Percentiles rank a stretch among this genome's conserved stretches.
phyloP scores from a whole-genome alignment of 2,329 filamentous ascomycete genomes.

The Pseudohalonectria lignicola region DNA sequence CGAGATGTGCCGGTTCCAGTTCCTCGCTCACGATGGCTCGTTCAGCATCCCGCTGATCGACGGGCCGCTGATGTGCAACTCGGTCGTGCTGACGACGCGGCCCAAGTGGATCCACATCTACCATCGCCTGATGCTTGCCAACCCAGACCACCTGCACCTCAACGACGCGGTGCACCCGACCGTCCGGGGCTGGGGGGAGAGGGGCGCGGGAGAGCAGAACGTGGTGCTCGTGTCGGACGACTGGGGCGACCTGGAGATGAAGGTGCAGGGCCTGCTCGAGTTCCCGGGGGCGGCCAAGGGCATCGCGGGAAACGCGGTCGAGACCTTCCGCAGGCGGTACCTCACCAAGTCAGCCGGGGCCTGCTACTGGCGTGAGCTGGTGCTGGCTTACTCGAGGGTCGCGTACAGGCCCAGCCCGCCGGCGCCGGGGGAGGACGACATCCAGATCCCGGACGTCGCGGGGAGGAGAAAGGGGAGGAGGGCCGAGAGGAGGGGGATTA shows the following conservation, averaged over 20 bases:
- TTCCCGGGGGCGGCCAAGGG: not conserved
- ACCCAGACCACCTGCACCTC: not conserved
- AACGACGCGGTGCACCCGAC: not conserved
- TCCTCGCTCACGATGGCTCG: not conserved
- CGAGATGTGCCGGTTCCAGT: not conserved
- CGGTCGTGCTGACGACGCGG: not conserved
- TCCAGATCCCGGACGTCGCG: not conserved
- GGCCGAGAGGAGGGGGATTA: not conserved
- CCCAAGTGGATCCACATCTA: not conserved
- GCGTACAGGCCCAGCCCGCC: not conserved
- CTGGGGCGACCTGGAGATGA: not conserved
- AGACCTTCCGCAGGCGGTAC: not conserved
- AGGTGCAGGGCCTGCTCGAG: not conserved
- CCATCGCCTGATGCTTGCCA: not conserved
- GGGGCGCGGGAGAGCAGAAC: not conserved
- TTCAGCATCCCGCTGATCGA: not conserved
- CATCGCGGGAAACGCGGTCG: not conserved
- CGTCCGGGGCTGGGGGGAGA: not conserved
- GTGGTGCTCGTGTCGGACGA: constrained; percentile 1
- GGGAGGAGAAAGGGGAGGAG: constrained; percentile 7
- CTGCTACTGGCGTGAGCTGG: constrained; percentile 1
- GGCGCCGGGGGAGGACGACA: not conserved
- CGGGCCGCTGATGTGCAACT: not conserved
- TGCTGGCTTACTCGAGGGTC: not conserved
- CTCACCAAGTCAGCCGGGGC: not conserved